These are phyloP conservation scores for Carallia pectinifolia DNA, from an alignment of 345 rosid genomes.

Conservation along the genomic window DNA sequence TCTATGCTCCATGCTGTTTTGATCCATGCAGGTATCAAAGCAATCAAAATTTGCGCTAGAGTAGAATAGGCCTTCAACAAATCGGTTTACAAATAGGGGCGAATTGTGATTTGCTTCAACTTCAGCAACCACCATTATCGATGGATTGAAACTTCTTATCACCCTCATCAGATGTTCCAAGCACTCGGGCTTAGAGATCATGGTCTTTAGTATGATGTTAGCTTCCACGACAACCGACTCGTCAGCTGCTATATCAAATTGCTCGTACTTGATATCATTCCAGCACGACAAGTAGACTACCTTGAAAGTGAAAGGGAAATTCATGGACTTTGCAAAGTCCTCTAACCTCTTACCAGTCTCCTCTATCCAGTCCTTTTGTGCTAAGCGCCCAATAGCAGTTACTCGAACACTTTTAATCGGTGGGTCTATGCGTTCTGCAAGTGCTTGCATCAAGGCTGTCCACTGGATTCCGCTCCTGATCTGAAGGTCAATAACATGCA, in stretches of 20 bases:
- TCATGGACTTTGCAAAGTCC: constrained; percentile 41
- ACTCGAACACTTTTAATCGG: constrained; percentile 39
- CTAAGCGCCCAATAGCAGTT: constrained; percentile 29
- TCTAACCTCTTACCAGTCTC: constrained; percentile 37
- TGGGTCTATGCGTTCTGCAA: constrained; percentile 20
- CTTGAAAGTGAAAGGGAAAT: constrained; percentile 39
- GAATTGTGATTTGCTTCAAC: constrained; percentile 55
- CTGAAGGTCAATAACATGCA: constrained; percentile 51
- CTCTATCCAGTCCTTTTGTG: constrained; percentile 11
- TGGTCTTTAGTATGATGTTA: constrained; percentile 27
- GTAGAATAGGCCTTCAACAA: constrained; percentile 53
- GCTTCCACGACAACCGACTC: constrained; percentile 37
- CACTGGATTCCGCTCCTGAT: constrained; percentile 58
- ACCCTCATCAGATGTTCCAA: constrained; percentile 42
- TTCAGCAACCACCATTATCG: constrained; percentile 44
- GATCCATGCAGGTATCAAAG: constrained; percentile 38
- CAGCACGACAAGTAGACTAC: constrained; percentile 18
- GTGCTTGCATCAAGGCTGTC: constrained; percentile 52
- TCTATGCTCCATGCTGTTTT: constrained; percentile 13
- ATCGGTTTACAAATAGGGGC: constrained; percentile 41
- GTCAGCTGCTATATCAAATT: constrained; percentile 29
- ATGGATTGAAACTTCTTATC: constrained; percentile 39
- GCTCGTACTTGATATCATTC: constrained; percentile 34
- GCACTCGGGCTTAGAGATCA: constrained; percentile 33
- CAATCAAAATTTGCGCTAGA: constrained; percentile 49